Conservation (phyloP, 2,329 filamentous ascomycete genomes). For the Scorias spongiosa region DNA sequence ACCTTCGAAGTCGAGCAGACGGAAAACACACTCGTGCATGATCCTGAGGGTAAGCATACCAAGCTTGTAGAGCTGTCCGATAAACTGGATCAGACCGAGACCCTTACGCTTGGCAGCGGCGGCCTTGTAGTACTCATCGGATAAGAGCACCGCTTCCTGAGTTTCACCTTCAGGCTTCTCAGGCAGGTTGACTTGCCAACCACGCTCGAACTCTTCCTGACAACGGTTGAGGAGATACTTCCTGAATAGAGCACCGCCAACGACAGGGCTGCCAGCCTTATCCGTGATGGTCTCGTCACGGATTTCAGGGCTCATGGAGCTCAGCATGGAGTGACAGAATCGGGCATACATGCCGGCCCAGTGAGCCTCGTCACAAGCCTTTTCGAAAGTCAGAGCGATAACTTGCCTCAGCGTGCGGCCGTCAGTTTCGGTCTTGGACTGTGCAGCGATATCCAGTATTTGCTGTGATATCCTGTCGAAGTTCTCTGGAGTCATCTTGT, state of each 20-base stretch:
- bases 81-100: conserved; percentile 96
- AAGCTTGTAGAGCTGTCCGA: conserved; percentile 97
- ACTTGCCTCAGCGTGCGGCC: conserved; percentile 91
- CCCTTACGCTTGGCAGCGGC: conserved; percentile 92
- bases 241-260: conserved; percentile 85
- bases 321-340: conserved; percentile 94
- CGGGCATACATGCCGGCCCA: conserved; percentile 99
- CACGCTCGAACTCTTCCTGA: conserved; percentile 96
- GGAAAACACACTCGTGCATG: conserved; percentile 98
- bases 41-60: conserved; percentile 97
- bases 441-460: conserved; percentile 79
- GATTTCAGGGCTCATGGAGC: conserved; percentile 87
- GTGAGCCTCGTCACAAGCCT: conserved; percentile 94
- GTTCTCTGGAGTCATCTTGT: conserved; percentile 99
- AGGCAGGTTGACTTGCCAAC: conserved; percentile 83
- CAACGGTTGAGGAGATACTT: conserved; percentile 98
- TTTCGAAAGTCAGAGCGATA: conserved; percentile 97
- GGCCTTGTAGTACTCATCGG: conserved; percentile 90
- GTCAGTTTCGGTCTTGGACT: conserved; percentile 90
- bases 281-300: conserved; percentile 90
- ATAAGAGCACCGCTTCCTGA: conserved; percentile 67
- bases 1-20: conserved; percentile 88
- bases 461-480: conserved; percentile 92
- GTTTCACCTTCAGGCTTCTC: conserved; percentile 56
- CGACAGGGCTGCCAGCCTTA: conserved; percentile 74